Evolutionary conservation across 345 rosid genomes (phyloP).

Genomic region (Arabidopsis arenosa): DNA sequence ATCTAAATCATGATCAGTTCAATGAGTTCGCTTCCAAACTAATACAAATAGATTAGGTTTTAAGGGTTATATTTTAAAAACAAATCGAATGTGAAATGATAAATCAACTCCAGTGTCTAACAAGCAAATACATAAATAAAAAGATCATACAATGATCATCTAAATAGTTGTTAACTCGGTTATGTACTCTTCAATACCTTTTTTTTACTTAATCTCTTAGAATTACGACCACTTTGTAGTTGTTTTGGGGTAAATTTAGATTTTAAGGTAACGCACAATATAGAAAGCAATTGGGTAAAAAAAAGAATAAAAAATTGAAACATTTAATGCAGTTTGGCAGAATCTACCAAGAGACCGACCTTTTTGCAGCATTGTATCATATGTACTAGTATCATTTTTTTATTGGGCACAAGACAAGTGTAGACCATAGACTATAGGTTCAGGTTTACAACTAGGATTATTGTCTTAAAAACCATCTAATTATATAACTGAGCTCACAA

Average conservation of each 20-base stretch:
- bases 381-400: background rate
- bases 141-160: no score
- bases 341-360: conserved; percentile 20
- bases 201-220: no score
- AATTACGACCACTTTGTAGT: background rate
- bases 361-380: conserved; percentile 14
- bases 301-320: background rate
- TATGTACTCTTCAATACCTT: no score
- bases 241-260: background rate
- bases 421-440: conserved; percentile 11
- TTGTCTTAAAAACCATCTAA: conserved; percentile 31
- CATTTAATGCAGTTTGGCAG: conserved; percentile 31
- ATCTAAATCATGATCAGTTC: no score
- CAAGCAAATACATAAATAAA: no score
- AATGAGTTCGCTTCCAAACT: no score
- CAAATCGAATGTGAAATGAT: no score
- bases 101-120: no score
- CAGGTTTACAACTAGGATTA: conserved; percentile 6
- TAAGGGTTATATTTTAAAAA: no score
- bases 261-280: conserved; percentile 7
- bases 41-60: no score
- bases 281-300: background rate
- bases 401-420: background rate
- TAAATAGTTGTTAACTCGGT: no score
- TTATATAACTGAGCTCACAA: background rate